Percentiles rank a stretch among this genome's conserved stretches.
phyloP scores from a whole-genome alignment of 2,329 filamentous ascomycete species.

The Paraphaeosphaeria minitans region DNA sequence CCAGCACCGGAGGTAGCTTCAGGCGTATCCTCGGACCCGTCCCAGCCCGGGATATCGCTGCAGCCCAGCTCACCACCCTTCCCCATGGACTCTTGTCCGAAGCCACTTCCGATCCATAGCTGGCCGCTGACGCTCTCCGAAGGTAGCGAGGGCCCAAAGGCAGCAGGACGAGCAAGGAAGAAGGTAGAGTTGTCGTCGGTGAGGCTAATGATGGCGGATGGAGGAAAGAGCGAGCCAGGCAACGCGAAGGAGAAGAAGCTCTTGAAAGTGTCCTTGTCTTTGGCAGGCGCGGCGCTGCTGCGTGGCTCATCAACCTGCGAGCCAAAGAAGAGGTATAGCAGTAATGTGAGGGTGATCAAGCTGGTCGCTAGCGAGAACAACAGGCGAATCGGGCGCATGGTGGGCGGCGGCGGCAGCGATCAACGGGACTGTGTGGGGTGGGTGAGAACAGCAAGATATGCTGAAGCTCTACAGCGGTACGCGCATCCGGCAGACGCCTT shows the following conservation, averaged over 20 bases:
- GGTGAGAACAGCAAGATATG: slow-evolving; percentile 31
- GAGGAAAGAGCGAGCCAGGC: slow-evolving; percentile 86
- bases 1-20: slow-evolving; percentile 12
- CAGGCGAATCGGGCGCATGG: slow-evolving; percentile 44
- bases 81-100: slow-evolving; percentile 74
- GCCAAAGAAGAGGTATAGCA: slow-evolving; percentile 48
- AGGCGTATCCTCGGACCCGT: slow-evolving; percentile 42
- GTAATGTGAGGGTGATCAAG: slow-evolving; percentile 50
- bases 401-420: slow-evolving; percentile 19
- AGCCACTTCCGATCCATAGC: slow-evolving; percentile 91
- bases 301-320: slow-evolving; percentile 24
- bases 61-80: slow-evolving; percentile 86
- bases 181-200: slow-evolving; percentile 98
- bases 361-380: slow-evolving; percentile 52
- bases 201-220: slow-evolving; percentile 92
- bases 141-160: slow-evolving; percentile 83
- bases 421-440: slow-evolving; percentile 7
- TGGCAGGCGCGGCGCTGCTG: slow-evolving; percentile 24
- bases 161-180: slow-evolving; percentile 89
- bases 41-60: slow-evolving; percentile 91
- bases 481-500: slow-evolving; percentile 29
- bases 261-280: slow-evolving; percentile 42
- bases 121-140: slow-evolving; percentile 80
- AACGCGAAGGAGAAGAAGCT: slow-evolving; percentile 57
- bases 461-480: slow-evolving; percentile 23